These are phyloP conservation scores for Amaranthus palmeri DNA, from an alignment of 148 eudicot species.

Conservation along the genomic window DNA sequence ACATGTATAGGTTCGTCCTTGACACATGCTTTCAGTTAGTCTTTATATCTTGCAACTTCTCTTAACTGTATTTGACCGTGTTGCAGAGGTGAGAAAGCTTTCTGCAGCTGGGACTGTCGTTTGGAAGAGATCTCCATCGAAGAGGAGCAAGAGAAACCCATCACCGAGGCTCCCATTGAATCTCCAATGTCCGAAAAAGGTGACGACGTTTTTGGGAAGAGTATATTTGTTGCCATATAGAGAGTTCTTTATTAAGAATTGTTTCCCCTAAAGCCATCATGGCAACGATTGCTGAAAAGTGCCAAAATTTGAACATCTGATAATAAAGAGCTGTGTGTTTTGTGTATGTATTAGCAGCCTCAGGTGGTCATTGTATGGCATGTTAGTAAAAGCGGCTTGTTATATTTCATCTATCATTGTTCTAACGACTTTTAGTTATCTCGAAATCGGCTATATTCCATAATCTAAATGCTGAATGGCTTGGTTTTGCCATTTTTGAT, in stretches of 20 bases:
- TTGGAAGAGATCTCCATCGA: slow-evolving; percentile 59
- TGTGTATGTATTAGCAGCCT: slow-evolving; percentile 59
- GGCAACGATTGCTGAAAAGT: slow-evolving; percentile 49
- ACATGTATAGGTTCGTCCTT: slow-evolving; percentile 79
- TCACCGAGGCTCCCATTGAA: slow-evolving; percentile 25
- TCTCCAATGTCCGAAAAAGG: slow-evolving; percentile 25
- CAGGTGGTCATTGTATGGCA: slow-evolving; percentile 38
- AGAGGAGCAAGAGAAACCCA: slow-evolving; percentile 53
- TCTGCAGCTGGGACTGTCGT: slow-evolving; percentile 80
- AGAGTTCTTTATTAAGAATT: slow-evolving; percentile 6
- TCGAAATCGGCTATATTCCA: slow-evolving; percentile 13
- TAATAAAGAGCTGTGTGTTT: slow-evolving; percentile 57
- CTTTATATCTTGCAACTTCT: neutral
- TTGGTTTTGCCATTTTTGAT: slow-evolving; percentile 17
- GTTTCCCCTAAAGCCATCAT: slow-evolving; percentile 28
- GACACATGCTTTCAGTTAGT: too few species aligned
- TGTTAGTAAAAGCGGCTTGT: slow-evolving; percentile 7
- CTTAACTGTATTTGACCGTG: slow-evolving; percentile 13
- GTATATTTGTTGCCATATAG: slow-evolving; percentile 53
- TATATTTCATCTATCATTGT: slow-evolving; percentile 21
- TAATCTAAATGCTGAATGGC: slow-evolving; percentile 22
- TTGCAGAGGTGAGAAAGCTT: slow-evolving; percentile 91
- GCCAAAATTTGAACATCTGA: slow-evolving; percentile 43
- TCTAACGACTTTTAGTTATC: slow-evolving; percentile 15
- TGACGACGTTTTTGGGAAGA: slow-evolving; percentile 42